Evolutionary conservation across 371 early-diverging fungal species (phyloP).

Genomic region (Mucor circinelloides): DNA sequence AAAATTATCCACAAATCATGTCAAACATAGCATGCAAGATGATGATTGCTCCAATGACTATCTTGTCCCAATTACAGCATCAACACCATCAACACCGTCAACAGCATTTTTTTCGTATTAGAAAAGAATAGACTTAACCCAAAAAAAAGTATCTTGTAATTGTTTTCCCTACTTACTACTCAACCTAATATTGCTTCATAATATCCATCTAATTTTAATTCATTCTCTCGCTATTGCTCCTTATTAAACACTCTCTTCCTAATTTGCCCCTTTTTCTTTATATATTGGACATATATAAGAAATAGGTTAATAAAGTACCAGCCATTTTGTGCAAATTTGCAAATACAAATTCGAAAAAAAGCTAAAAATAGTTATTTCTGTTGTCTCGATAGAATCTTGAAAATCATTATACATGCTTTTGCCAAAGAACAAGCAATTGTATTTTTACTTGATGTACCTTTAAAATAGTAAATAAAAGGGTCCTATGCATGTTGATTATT

Average conservation of each 20-base stretch:
- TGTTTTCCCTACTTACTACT: background rate
- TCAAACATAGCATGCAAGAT: slow-evolving; percentile 4
- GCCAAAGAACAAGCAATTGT: background rate
- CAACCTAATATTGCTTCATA: background rate
- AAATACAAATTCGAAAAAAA: background rate
- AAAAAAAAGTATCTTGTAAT: background rate
- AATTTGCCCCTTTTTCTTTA: background rate
- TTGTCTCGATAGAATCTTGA: background rate
- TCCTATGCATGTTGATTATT: background rate
- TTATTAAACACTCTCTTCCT: background rate
- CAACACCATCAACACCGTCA: background rate
- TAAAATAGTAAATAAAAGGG: background rate
- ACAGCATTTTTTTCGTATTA: background rate
- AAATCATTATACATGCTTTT: background rate
- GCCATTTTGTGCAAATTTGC: background rate
- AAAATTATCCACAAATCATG: slow-evolving; percentile 31
- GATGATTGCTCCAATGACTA: slow-evolving; percentile 19
- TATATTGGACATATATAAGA: background rate
- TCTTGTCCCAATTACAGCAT: slow-evolving; percentile 24
- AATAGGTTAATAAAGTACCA: background rate
- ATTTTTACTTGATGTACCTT: background rate
- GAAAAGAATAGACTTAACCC: background rate
- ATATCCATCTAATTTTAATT: background rate
- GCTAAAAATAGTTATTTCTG: background rate
- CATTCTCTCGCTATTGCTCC: background rate